Percentiles rank a stretch among this genome's conserved stretches.
Evolutionary conservation across 1,139 yeast genomes (phyloP).

Genomic region (Geotrichum carabidarum): DNA sequence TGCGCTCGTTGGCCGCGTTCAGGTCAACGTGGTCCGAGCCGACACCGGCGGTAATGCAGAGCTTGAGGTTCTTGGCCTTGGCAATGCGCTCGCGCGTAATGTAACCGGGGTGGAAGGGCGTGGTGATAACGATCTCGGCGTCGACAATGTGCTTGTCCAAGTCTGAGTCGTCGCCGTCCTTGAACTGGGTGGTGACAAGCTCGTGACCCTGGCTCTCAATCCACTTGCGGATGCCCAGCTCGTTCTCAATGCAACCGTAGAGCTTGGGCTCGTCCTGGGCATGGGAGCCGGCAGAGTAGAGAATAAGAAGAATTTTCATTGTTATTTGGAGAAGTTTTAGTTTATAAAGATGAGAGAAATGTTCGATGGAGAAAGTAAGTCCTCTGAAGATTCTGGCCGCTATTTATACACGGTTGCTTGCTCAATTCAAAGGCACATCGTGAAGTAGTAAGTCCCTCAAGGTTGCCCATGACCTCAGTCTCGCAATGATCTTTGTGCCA

Average conservation of each 20-base stretch:
- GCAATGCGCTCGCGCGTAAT: constrained; percentile 60
- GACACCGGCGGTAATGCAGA: constrained; percentile 76
- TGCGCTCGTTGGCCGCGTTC: constrained; percentile 60
- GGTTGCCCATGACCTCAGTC: too few species aligned
- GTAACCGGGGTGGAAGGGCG: constrained; percentile 83
- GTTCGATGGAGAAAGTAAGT: neutral
- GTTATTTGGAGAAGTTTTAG: neutral
- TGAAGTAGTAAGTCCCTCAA: too few species aligned
- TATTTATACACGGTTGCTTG: neutral
- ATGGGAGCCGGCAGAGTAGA: constrained; percentile 41
- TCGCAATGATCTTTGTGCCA: too few species aligned
- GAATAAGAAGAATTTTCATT: constrained; percentile 32
- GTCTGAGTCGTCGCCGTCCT: constrained; percentile 58
- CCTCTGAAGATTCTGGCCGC: neutral
- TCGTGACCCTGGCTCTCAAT: constrained; percentile 65
- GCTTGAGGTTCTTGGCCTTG: constrained; percentile 67
- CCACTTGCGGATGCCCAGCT: constrained; percentile 63
- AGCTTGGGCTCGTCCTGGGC: constrained; percentile 58
- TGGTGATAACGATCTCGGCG: constrained; percentile 72
- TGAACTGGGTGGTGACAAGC: constrained; percentile 59
- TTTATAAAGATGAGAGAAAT: neutral
- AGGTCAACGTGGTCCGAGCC: constrained; percentile 80
- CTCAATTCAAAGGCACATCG: neutral
- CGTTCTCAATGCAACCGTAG: constrained; percentile 70
- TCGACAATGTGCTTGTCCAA: constrained; percentile 63